Conservation (phyloP, 2,329 filamentous ascomycete genomes). For the Cyphellophora attinorum region DNA sequence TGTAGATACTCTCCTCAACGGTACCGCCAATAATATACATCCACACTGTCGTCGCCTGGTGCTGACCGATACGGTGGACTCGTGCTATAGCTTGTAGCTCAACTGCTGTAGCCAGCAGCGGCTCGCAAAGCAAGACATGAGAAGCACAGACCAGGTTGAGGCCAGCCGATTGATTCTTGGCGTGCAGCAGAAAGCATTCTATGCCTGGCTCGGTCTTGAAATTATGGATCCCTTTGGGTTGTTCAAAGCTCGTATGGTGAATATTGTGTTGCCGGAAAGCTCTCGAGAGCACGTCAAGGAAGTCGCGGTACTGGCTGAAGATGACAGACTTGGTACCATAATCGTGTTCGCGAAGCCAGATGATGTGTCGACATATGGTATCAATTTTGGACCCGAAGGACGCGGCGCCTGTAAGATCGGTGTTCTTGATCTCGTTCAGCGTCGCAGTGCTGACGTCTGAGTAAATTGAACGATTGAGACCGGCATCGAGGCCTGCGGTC, state of each 20-base stretch:
- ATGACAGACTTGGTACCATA: conserved; percentile 83
- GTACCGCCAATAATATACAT: conserved; percentile 87
- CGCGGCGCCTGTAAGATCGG: conserved; percentile 57
- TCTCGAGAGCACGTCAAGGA: conserved; percentile 60
- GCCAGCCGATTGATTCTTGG: conserved; percentile 77
- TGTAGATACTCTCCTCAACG: conserved; percentile 85
- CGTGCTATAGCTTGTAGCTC: conserved; percentile 92
- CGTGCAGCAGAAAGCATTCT: conserved; percentile 83
- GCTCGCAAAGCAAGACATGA: conserved; percentile 91
- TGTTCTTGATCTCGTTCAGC: conserved; percentile 69
- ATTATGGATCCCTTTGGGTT: conserved; percentile 55
- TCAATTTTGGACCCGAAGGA: conserved; percentile 82
- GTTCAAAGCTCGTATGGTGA: conserved; percentile 60
- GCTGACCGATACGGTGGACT: conserved; percentile 88
- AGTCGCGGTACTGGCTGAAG: conserved; percentile 86
- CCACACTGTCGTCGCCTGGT: conserved; percentile 83
- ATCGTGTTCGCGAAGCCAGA: conserved; percentile 77
- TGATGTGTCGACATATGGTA: conserved; percentile 66
- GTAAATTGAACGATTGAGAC: conserved; percentile 54
- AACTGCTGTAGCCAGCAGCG: conserved; percentile 82
- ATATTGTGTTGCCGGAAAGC: conserved; percentile 68
- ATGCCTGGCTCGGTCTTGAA: conserved; percentile 67
- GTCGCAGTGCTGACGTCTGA: conserved; percentile 62
- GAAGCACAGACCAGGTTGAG: conserved; percentile 87
- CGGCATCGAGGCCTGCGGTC: conserved; percentile 14